These are phyloP conservation scores for Hebeloma cylindrosporum DNA, from an alignment of 768 basidiomycete species.

Conservation along the genomic window DNA sequence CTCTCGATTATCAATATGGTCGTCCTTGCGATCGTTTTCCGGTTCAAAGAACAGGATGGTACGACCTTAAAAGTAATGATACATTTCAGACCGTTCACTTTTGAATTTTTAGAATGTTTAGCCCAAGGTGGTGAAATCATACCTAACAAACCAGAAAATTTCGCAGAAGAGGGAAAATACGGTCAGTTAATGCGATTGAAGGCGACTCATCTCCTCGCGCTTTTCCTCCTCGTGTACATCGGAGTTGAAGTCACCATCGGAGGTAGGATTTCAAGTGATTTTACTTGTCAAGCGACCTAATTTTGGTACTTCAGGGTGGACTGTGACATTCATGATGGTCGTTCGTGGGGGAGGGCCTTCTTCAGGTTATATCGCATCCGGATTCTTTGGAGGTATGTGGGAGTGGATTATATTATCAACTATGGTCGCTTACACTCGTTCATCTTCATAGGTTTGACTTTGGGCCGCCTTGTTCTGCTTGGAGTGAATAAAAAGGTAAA, in stretches of 20 bases:
- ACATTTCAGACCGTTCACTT: not conserved
- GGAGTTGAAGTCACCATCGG: constrained; percentile 63
- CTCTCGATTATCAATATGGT: constrained; percentile 59
- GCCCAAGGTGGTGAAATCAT: constrained; percentile 48
- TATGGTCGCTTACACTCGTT: not conserved
- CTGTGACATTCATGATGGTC: constrained; percentile 53
- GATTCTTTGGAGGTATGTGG: constrained; percentile 44
- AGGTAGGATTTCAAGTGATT: constrained; percentile 25
- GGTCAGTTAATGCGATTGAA: constrained; percentile 50
- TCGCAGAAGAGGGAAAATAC: constrained; percentile 27
- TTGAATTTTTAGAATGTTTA: constrained; percentile 44
- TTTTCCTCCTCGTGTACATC: constrained; percentile 63
- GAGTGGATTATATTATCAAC: not conserved
- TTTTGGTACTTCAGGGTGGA: constrained; percentile 50
- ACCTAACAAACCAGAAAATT: constrained; percentile 32
- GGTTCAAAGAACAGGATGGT: constrained; percentile 70
- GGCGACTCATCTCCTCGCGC: constrained; percentile 57
- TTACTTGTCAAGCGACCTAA: constrained; percentile 11
- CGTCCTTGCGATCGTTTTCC: constrained; percentile 56
- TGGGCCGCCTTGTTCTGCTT: constrained; percentile 52
- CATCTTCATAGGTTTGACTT: constrained; percentile 44
- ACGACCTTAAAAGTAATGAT: constrained; percentile 2
- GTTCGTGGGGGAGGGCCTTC: constrained; percentile 36
- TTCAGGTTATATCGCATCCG: constrained; percentile 53
- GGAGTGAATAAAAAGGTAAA: constrained; percentile 43